These are phyloP conservation scores for Alternaria arbusti DNA, from an alignment of 2,329 filamentous ascomycete species.

Conservation along the genomic window DNA sequence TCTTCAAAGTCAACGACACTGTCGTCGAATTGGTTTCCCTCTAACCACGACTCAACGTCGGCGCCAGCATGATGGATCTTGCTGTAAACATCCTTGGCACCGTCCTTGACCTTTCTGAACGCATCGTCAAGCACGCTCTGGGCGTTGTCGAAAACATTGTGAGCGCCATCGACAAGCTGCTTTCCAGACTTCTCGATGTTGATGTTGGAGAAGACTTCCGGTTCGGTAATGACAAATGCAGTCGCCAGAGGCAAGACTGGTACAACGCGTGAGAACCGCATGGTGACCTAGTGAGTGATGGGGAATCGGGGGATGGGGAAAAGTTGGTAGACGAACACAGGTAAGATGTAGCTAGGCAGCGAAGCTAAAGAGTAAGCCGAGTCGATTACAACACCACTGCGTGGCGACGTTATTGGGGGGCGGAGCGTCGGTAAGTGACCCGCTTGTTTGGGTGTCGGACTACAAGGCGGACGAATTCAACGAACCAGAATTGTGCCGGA, in stretches of 20 bases:
- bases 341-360: constrained; percentile 13
- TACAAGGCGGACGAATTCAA: constrained; percentile 13
- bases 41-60: constrained; percentile 58
- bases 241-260: constrained; percentile 58
- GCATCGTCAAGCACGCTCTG: constrained; percentile 54
- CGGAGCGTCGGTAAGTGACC: constrained; percentile 9
- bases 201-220: constrained; percentile 53
- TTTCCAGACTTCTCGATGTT: constrained; percentile 36
- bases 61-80: constrained; percentile 53
- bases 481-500: background rate
- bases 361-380: constrained; percentile 21
- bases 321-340: constrained; percentile 7
- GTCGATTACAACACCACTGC: constrained; percentile 43
- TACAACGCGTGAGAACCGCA: constrained; percentile 58
- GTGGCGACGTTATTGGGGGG: constrained; percentile 17
- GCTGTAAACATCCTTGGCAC: constrained; percentile 46
- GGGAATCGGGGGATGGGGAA: constrained; percentile 9
- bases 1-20: constrained; percentile 43
- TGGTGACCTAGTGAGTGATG: constrained; percentile 35
- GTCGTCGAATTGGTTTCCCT: constrained; percentile 43
- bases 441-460: constrained; percentile 6
- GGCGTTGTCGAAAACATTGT: constrained; percentile 31
- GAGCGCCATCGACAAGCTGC: constrained; percentile 26
- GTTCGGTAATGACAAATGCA: constrained; percentile 61
- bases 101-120: constrained; percentile 49